Base-by-base conservation (phyloP, 208 protist genomes). In the Trypanosomatidae sp. region DNA sequence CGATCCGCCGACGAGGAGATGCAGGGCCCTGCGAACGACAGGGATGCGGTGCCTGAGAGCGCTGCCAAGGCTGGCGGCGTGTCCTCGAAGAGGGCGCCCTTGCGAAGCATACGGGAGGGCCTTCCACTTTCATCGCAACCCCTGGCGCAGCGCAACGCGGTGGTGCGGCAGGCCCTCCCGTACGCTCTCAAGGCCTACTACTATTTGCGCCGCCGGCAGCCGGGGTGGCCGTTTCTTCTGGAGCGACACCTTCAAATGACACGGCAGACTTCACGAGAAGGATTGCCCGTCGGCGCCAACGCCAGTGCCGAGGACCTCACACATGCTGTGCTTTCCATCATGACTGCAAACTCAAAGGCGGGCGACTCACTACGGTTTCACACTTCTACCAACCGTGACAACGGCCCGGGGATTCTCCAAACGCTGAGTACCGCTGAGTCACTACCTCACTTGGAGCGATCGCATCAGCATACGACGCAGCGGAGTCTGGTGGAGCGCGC, bases 171-270 rank as follows among this genome's bases (percentile, higher is more conserved):
- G 36, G n/a, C 50, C 25, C 8, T 76, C 13, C 41, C 41, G 36
- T 77, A 71, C 62, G 71, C 55, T 39, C 47, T 70, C 30, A 78
- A 81, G 62, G 76, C 75, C 41, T 80, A 81, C 71, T 81, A 81
- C 67, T 81, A 73, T 68, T 41, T 73, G 59, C 70, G 77, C 33
- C 76, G 76, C 39, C 58, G 49, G 10, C 70, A 80, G 44, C 76
- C 70, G 1, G 66, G 62, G 28, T 80, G 76, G 76, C 69, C 62
- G 44, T 41, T 80, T 49, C 49, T 80, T 9, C 17, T 80, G 30
- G 53, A 71, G 55, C 74, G 74, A 30, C 41, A 72, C 55, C 19
- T 53, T 39, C 53, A 62, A 15, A 22, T n/a, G 22, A 44, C 53
- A 30, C n/a, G 36, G 30, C 13, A 60, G 25, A 19, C 15, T 12